Base-by-base conservation (phyloP, 345 rosid genomes). In the Eucalyptus decipiens region DNA sequence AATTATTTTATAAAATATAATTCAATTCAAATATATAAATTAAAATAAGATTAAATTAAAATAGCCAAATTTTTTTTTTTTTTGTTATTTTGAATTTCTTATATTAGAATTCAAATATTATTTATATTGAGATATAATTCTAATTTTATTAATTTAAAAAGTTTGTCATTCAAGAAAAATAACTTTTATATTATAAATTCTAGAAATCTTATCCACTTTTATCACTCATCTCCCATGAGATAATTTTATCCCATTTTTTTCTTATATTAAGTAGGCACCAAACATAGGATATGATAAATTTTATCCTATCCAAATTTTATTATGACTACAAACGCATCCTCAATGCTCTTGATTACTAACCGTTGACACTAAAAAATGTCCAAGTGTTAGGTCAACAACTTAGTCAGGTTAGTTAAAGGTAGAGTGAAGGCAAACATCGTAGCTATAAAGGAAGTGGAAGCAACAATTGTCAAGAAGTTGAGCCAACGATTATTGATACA, bases 271-370 rank as follows among this genome's bases (percentile, higher is more conserved):
- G 58, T 19, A 8, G 58, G 10, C 0, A 52, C 0, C 10, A 52
- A 19, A 52, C 23, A 52, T 52, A 8, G 10, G 1, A 52, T 52
- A 2, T 3, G 4, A 52, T 19, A 52, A 52, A 52, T 1, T 8
- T 8, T 52, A 52, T 52, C 1, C 0, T 0, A 52, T 52, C 1
- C 0, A 0, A 52, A 52, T 52, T 19, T 52, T 52, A 52, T 52
- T 52, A 0, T 2, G 0, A 19, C 0, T 3, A 0, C 5, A 52
- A 3, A 52, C 0, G 1, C 5, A 52, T 0, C 2, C 0, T 52
- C 24, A 56, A 21, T 56, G 62, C 1, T 5, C 13, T 56, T 9
- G 62, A 56, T n/a, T n/a, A n/a, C n/a, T 24, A 23, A 56, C 13
- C 2, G 0, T 23, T 56, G 30, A 56, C 62, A 4, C 30, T 56